A percentile compares a stretch with the other conserved stretches of the same genome.
These are phyloP conservation scores for Saturnispora sanitii DNA, from an alignment of 805 yeast genomes.

Conservation along the genomic window DNA sequence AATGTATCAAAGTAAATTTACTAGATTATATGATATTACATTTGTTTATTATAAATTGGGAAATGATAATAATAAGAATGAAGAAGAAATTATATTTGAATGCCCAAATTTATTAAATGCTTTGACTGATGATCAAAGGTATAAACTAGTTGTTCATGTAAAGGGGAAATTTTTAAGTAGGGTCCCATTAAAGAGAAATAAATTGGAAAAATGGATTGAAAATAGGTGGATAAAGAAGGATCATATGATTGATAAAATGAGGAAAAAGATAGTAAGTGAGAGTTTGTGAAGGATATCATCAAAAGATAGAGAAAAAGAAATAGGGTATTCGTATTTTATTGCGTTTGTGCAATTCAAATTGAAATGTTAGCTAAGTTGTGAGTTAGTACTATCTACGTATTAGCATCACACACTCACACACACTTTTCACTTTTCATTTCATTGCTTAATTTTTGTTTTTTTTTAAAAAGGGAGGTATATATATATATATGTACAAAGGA, in stretches of 20 bases:
- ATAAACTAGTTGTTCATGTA: conserved; percentile 35
- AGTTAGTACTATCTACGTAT: no score
- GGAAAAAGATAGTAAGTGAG: background rate
- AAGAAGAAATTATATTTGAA: conserved; percentile 20
- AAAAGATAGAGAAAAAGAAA: conserved; percentile 10
- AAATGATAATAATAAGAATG: no score
- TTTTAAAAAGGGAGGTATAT: no score
- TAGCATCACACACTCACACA: no score
- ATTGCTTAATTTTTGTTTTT: no score
- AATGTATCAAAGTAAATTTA: conserved; percentile 31
- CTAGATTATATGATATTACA: conserved; percentile 47
- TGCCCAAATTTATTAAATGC: conserved; percentile 31
- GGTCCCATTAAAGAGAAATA: conserved; percentile 43
- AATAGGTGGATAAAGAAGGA: conserved; percentile 66
- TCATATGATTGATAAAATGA: conserved; percentile 31
- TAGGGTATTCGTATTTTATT: no score
- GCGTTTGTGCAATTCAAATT: no score
- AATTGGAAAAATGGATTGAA: conserved; percentile 70
- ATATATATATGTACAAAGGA: no score
- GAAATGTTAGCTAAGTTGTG: no score
- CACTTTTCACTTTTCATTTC: no score
- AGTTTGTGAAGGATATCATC: conserved; percentile 16
- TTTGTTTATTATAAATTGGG: conserved; percentile 31
- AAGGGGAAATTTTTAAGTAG: conserved; percentile 36
- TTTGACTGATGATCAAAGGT: conserved; percentile 24